Percentiles rank a stretch among this genome's conserved stretches.
Evolutionary conservation across 768 basidiomycete species (phyloP).

Genomic region (Pleurotus eryngii): DNA sequence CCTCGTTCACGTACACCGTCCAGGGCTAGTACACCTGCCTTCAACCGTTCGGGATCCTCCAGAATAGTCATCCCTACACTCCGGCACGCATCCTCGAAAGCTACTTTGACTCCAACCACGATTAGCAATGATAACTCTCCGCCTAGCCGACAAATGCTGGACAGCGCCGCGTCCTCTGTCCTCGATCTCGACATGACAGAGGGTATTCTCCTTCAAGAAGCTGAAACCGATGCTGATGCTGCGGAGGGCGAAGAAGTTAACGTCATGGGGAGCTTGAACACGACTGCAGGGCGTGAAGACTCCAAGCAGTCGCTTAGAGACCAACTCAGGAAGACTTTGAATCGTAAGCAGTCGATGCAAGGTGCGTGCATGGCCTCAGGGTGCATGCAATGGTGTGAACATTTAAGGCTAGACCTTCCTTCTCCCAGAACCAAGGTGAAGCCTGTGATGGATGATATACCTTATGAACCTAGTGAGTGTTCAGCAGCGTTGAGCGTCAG

Average conservation of each 20-base stretch:
- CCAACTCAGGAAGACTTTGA: slow-evolving; percentile 67
- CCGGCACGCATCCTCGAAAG: slow-evolving; percentile 34
- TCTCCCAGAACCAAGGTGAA: slow-evolving; percentile 25
- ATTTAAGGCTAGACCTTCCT: slow-evolving; percentile 21
- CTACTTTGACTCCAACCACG: slow-evolving; percentile 17
- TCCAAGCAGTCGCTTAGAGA: slow-evolving; percentile 67
- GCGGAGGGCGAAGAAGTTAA: slow-evolving; percentile 51
- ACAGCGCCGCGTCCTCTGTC: slow-evolving; percentile 71
- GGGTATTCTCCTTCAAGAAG: slow-evolving; percentile 69
- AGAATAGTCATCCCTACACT: slow-evolving; percentile 51
- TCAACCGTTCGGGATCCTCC: slow-evolving; percentile 40
- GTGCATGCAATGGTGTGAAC: no score
- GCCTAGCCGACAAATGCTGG: slow-evolving; percentile 32
- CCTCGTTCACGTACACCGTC: slow-evolving; percentile 30
- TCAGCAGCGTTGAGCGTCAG: slow-evolving; percentile 7
- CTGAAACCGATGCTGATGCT: slow-evolving; percentile 58
- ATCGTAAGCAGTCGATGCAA: slow-evolving; percentile 42
- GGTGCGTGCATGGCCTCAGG: slow-evolving; percentile 31
- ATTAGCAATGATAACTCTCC: slow-evolving; percentile 18
- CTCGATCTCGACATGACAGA: slow-evolving; percentile 64
- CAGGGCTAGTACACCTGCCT: slow-evolving; percentile 23
- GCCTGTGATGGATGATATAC: slow-evolving; percentile 34
- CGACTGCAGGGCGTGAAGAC: slow-evolving; percentile 44
- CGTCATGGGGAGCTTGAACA: slow-evolving; percentile 42
- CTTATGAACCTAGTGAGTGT: slow-evolving; percentile 31